Evolutionary conservation across 169 alveolate genomes (phyloP).

Genomic region (Theileria annulata): DNA sequence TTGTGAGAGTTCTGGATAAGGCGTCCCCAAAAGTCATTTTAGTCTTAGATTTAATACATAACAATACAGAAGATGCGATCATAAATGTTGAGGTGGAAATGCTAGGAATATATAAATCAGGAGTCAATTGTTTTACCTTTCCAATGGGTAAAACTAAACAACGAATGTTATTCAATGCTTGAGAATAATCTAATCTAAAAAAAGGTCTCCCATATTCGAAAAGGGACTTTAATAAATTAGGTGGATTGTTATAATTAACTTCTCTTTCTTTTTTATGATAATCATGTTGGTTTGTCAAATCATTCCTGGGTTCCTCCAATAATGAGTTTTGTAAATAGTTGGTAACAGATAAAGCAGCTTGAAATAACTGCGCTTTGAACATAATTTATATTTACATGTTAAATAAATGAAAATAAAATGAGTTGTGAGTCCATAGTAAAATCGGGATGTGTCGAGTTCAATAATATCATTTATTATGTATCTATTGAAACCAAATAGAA

Average conservation of each 20-base stretch:
- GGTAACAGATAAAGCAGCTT: conserved; percentile 41
- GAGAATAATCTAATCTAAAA: conserved; percentile 43
- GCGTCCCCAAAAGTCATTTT: conserved; percentile 36
- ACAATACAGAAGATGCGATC: conserved; percentile 41
- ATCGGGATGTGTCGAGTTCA: not conserved
- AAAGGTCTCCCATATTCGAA: conserved; percentile 49
- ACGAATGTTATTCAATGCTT: conserved; percentile 37
- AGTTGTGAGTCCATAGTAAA: not conserved
- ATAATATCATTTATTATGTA: not conserved
- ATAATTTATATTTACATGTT: conserved; percentile 8
- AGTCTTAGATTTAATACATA: not conserved
- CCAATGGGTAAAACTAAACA: conserved; percentile 54
- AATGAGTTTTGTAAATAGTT: conserved; percentile 50
- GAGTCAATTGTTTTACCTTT: conserved; percentile 50
- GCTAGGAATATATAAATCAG: conserved; percentile 62
- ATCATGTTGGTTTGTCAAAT: conserved; percentile 27
- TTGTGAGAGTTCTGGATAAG: conserved; percentile 31
- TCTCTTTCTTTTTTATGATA: conserved; percentile 17
- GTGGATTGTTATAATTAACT: conserved; percentile 33
- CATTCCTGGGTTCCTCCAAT: conserved; percentile 22
- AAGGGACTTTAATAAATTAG: conserved; percentile 33
- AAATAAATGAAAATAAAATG: not conserved
- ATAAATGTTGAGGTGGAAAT: conserved; percentile 54
- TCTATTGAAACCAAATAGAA: conserved; percentile 8
- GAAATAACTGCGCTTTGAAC: conserved; percentile 26